Conservation (phyloP, 345 rosid genomes). For the Populus pruinosa region DNA sequence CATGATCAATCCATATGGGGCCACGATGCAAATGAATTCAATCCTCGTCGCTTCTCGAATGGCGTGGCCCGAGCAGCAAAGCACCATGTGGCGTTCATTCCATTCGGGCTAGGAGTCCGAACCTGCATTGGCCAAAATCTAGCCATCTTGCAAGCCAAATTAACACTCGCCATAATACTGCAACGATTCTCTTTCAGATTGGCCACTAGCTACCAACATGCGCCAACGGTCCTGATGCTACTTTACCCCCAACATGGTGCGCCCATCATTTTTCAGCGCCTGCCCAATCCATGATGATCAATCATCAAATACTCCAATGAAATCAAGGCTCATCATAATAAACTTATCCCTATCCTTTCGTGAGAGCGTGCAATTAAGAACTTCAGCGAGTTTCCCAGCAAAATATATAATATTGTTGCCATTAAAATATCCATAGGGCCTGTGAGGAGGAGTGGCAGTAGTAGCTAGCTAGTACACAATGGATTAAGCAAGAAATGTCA, state of each 20-base stretch:
- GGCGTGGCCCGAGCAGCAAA: slow-evolving; percentile 62
- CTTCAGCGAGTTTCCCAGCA: not conserved
- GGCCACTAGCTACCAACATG: slow-evolving; percentile 53
- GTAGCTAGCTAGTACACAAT: too few relatives aligned
- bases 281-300: slow-evolving; percentile 9
- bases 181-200: slow-evolving; percentile 36
- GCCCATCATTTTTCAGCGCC: slow-evolving; percentile 47
- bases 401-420: too few relatives aligned
- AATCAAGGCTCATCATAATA: not conserved
- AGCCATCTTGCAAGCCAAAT: slow-evolving; percentile 56
- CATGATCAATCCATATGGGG: slow-evolving; percentile 60
- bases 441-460: too few relatives aligned
- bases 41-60: slow-evolving; percentile 56
- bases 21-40: slow-evolving; percentile 58
- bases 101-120: slow-evolving; percentile 62
- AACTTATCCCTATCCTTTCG: not conserved
- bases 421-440: not conserved
- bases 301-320: slow-evolving; percentile 9
- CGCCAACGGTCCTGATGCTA: slow-evolving; percentile 38
- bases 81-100: slow-evolving; percentile 50
- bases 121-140: slow-evolving; percentile 69
- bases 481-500: not conserved
- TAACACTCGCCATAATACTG: slow-evolving; percentile 33
- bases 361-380: slow-evolving; percentile 1
- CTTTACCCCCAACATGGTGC: slow-evolving; percentile 64